Base-by-base conservation (phyloP, 306 rosid species). In the Prunus kanzakura region DNA sequence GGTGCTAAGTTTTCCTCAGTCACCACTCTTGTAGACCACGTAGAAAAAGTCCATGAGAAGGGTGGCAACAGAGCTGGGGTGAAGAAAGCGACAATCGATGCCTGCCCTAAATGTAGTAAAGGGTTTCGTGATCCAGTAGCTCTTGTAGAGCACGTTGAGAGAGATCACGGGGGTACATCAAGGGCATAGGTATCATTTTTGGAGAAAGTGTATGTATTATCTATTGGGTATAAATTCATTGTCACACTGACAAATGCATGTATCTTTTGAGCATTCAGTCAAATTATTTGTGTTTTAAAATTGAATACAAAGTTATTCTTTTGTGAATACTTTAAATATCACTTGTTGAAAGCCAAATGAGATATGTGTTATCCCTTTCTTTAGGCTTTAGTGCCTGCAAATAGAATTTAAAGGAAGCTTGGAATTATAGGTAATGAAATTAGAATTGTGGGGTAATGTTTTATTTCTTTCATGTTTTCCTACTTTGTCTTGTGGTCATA, bases 121-220 rank as follows among this genome's bases (percentile, higher is more conserved):
- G 91, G 97, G 20, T 91, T 93, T 86, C 67, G 82, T 8, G 96
- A 89, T 71, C 91, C 98, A 0, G 92, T 81, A 25, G 80, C 88
- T 16, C 92, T 93, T 49, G 93, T 88, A 72, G 85, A 88, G 79
- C 97, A 93, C 61, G 93, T 93, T 58, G 97, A 93, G 87, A 91
- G 76, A 78, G 98, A 86, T 20, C 98, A 93, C 47, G 96, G 92
- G 11, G 93, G 98, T 55, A 56, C 86, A 68, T 89, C 93, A 63
- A 74, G 73, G 66, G 82, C 80, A 4, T 87, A 85, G 84, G 46
- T 35, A 25, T 51, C 43, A 57, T 32, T 57, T n/a, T 51, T 73
- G 65, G 58, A 23, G 75, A 69, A 72, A 62, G 32, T 56, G 11
- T 8, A 63, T 75, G 76, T 50, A 69, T 41, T 74, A 49, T 69